Base-by-base conservation (phyloP, 805 yeast species). In the Saccharomycopsis oosterbeekiorum region DNA sequence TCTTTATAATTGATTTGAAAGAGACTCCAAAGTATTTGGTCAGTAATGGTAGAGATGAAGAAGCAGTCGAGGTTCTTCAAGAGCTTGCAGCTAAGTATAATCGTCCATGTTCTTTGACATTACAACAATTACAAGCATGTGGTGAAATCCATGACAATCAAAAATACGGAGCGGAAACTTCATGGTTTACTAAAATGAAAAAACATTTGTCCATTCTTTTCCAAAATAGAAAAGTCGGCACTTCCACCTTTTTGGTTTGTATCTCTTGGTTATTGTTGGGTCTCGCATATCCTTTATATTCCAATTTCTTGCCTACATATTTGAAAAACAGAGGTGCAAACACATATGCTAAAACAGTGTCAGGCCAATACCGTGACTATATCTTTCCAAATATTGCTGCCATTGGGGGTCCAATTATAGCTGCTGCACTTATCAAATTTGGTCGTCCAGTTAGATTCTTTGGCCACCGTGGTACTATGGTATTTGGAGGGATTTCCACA, bases 181-280 rank as follows among this genome's bases (percentile, higher is more conserved):
- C 65, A 59, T 67, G 71, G 60, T 64, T 68, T 62, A 67, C 65
- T 55, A 70, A 69, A 60, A 64, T 71, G 15, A 67, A 69, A 64
- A 53, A 68, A 14, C 83, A 82, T 65, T 63, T 82, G 8, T 71
- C 76, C 29, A 71, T 76, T 55, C 74, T 84, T 58, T 84, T 82
- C 69, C 76, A 77, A 3, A 75, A 78, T 11, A 73, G 70, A 61
- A 73, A 71, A 56, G 73, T 81, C n/a, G 78, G 78, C 2, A 65
- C 73, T 61, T 74, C 79, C 8, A 75, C 84, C 53, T 57, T 73
- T n/a, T 75, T 85, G 26, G 70, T 81, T 39, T 67, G 75, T 34
- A 63, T 79, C 19, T 76, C 84, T 0, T 84, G 88, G 88, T 77
- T 80, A 6, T 70, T 81, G 55, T 76, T 83, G 64, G 86, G 87